Conservation (phyloP, 2,329 filamentous ascomycete species). For the Paramyrothecium roridum region DNA sequence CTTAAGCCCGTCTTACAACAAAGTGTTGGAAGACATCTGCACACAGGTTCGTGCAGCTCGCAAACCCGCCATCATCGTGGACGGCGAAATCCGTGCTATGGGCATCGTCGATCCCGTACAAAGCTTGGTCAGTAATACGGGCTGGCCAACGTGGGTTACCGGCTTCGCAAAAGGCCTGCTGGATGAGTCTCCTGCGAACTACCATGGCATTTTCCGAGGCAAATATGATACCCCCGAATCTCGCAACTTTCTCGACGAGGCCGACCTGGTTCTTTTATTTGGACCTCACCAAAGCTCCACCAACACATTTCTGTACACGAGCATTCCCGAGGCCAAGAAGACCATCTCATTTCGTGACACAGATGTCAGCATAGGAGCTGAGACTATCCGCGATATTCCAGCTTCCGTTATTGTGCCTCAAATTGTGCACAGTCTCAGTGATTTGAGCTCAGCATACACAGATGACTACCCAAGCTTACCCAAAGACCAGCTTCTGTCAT, state of each 20-base stretch:
- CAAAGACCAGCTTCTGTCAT: constrained; percentile 13
- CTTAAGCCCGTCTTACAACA: constrained; percentile 16
- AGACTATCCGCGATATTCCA: constrained; percentile 25
- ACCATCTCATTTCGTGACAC: constrained; percentile 29
- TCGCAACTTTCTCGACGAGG: constrained; percentile 32
- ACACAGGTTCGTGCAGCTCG: constrained; percentile 39
- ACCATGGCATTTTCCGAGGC: constrained; percentile 46
- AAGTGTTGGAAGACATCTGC: constrained; percentile 30
- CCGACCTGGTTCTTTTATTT: constrained; percentile 43
- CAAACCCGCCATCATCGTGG: constrained; percentile 48
- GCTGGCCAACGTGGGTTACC: constrained; percentile 44
- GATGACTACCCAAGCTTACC: constrained; percentile 22
- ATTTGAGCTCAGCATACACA: constrained; percentile 16
- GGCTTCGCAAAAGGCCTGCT: constrained; percentile 48
- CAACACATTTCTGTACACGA: constrained; percentile 38
- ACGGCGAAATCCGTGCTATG: constrained; percentile 43
- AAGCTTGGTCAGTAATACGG: constrained; percentile 36
- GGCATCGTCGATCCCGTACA: constrained; percentile 38
- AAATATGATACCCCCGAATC: constrained; percentile 29
- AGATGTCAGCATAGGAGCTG: constrained; percentile 23
- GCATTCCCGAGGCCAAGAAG: constrained; percentile 27
- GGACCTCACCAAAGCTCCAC: constrained; percentile 44
- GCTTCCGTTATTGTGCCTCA: constrained; percentile 13
- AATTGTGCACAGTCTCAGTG: constrained; percentile 16
- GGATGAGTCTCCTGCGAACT: constrained; percentile 42